phyloP scores from a whole-genome alignment of 2,329 filamentous ascomycete species.

The Sclerotinia borealis region DNA sequence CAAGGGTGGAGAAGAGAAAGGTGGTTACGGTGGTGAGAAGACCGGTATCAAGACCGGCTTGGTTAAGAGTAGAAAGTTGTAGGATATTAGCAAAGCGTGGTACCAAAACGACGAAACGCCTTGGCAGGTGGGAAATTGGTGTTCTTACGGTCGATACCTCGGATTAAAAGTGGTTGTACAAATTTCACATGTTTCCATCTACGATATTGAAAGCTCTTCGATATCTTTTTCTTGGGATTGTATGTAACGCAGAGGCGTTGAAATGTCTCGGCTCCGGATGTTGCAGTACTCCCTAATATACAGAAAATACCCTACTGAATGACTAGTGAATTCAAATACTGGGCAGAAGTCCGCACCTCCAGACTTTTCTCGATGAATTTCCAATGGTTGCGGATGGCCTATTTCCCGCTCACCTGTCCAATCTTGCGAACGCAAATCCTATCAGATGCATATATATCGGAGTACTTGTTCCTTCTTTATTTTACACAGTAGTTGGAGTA shows the following conservation, averaged over 20 bases:
- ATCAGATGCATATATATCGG: slow-evolving; percentile 6
- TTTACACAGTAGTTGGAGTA: neutral
- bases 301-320: neutral
- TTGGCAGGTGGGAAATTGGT: neutral
- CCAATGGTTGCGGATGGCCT: neutral
- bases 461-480: neutral
- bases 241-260: neutral
- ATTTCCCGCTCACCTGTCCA: slow-evolving; percentile 3
- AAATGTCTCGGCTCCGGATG: slow-evolving; percentile 3
- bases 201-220: neutral
- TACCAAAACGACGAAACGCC: neutral
- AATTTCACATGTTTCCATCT: neutral
- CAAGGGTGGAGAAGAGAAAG: slow-evolving; percentile 75
- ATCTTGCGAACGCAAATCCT: neutral
- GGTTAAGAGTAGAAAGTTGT: slow-evolving; percentile 85
- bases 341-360: neutral
- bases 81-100: slow-evolving; percentile 1
- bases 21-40: slow-evolving; percentile 84
- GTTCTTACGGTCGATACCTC: neutral
- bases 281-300: slow-evolving; percentile 1
- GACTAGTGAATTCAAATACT: neutral
- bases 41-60: slow-evolving; percentile 93
- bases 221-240: neutral
- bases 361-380: neutral
- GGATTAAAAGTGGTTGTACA: neutral